These are phyloP conservation scores for Chenopodium berlandieri DNA, from an alignment of 148 eudicot genomes.

Conservation along the genomic window DNA sequence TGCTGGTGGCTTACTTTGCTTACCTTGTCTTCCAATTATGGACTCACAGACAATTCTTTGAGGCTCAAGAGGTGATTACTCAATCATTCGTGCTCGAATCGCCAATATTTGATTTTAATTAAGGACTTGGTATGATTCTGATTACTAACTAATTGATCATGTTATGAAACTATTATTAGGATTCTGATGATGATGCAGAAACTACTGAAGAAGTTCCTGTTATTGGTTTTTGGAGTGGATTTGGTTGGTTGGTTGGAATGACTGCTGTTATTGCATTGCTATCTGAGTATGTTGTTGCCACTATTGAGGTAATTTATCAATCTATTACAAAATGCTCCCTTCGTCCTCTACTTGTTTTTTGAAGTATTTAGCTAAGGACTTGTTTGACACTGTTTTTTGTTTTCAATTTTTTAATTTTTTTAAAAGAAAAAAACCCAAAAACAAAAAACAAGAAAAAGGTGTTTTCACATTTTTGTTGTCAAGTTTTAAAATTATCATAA, in stretches of 20 bases:
- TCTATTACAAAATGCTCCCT: neutral
- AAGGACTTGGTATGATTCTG: neutral
- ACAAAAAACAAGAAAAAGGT: no score
- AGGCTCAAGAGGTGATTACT: constrained; percentile 49
- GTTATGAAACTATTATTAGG: constrained; percentile 25
- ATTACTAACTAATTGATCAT: neutral
- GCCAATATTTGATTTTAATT: no score
- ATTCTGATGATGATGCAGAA: constrained; percentile 37
- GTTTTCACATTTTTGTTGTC: no score
- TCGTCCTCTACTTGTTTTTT: no score
- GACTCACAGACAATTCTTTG: constrained; percentile 80
- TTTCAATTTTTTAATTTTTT: no score
- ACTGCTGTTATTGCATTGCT: constrained; percentile 66
- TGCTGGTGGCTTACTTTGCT: constrained; percentile 70
- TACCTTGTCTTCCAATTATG: constrained; percentile 82
- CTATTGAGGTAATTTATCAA: constrained; percentile 65
- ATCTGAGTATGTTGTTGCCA: constrained; percentile 83
- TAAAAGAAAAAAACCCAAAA: no score
- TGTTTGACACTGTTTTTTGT: no score
- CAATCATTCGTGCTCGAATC: neutral
- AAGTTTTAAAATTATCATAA: no score
- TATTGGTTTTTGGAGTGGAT: constrained; percentile 77
- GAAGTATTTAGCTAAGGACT: no score
- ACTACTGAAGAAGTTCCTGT: constrained; percentile 48
- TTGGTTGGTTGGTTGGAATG: constrained; percentile 76